phyloP scores from a whole-genome alignment of 306 rosid species.

The Ormosia emarginata region DNA sequence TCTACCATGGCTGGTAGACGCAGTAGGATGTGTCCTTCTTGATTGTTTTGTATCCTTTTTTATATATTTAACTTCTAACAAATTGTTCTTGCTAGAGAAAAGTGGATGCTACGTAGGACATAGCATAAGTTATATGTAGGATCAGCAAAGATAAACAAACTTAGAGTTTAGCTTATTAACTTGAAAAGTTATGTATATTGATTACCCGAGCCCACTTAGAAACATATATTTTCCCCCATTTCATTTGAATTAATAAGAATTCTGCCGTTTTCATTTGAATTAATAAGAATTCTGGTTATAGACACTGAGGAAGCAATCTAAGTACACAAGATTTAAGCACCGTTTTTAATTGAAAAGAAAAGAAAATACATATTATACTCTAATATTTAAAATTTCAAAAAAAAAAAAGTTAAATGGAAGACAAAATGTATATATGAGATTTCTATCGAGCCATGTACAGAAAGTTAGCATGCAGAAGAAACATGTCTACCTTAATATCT shows the following conservation, averaged over 20 bases:
- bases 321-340: not conserved
- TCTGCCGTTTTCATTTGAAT: not conserved
- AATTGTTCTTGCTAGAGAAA: constrained; percentile 19
- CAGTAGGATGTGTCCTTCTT: constrained; percentile 79
- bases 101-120: not conserved
- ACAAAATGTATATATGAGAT: not conserved
- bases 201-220: not conserved
- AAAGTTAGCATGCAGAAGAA: constrained; percentile 5
- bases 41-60: constrained; percentile 75
- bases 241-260: not conserved
- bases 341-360: not conserved
- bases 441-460: constrained; percentile 11
- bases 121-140: not conserved
- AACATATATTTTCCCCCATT: not conserved
- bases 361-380: not conserved
- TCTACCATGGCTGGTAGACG: constrained; percentile 92
- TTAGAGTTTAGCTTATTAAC: constrained; percentile 2
- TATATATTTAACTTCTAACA: constrained; percentile 3
- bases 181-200: not conserved
- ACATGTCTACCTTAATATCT: constrained; percentile 34
- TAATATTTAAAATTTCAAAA: not conserved
- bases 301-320: not conserved
- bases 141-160: constrained; percentile 12
- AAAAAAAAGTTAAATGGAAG: not conserved
- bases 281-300: not conserved